Base-by-base conservation (phyloP, 371 early-diverging fungal species). In the Blakeslea trispora region DNA sequence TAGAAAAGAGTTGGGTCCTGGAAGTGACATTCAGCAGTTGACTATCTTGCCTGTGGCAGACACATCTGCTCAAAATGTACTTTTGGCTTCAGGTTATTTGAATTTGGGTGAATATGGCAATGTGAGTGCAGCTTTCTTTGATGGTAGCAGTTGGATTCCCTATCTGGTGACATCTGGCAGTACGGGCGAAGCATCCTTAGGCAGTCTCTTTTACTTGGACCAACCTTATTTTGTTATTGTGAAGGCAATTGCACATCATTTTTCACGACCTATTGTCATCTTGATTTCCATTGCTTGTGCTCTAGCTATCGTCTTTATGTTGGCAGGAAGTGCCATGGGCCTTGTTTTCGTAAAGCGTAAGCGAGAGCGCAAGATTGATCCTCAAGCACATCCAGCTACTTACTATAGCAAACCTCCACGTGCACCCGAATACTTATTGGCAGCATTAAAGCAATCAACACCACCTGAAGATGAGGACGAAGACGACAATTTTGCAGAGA, bases 231-330 rank as follows among this genome's bases (percentile, higher is more conserved):
- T 11, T 7, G 11, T 37, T 11, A 34, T 53, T 32, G 18, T 14
- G 19, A n/a, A 49, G 6, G 17, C 40, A 0, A 41, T 52, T 7
- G 31, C 34, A 28, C 74, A 60, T 14, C 77, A 67, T 49, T 65
- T 85, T 17, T 72, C 89, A 1, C 57, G 81, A 0, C 81, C 85
- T 0, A 57, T 87, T 50, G 85, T 91, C 5, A 82, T 91, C 35
- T 62, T 90, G 5, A 81, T 88, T 39, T 81, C 91, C 9, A 65
- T 88, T 23, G 90, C 85, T 21, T 77, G 85, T 10, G 82, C 91
- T 1, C 70, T 91, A 15, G 86, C 77, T 14, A 72, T 91, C 17
- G 87, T 89, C 5, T 77, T 85, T 50, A 56, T 85, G 11, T 83
- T 91, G 47, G 87, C 90, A n/a, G 57, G 84, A 3, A 49, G 74